Base-by-base conservation (phyloP, 768 basidiomycete species). In the Cubamyces sp. region DNA sequence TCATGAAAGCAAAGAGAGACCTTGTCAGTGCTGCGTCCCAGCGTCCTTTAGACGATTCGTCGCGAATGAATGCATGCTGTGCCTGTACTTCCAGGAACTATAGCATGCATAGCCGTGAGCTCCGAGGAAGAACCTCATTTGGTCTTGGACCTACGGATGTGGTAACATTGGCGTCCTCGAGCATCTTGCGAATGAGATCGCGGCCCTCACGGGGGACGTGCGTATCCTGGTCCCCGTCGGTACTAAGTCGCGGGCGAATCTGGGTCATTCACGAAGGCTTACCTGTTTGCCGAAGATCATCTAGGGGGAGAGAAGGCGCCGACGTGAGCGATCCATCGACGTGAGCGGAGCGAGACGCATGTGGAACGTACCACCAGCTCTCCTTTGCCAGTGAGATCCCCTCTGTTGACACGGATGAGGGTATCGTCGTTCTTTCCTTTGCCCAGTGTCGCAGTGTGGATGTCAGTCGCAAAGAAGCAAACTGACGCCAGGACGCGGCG, bases 241-340 rank as follows among this genome's bases (percentile, higher is more conserved):
- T 3, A 49, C 6, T 2, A 43, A 11, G 2, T 1, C 42, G 6
- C 5, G 19, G 5, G 18, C 46, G 5, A 11, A 3, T 5, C 23
- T 5, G 8, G 7, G 12, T 25, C 7, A 47, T 25, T 9, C 14
- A 47, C 3, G 26, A 30, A n/a, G 14, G 62, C 77, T 57, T 67
- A 86, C 92, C 81, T 96, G 93, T 73, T 96, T 95, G 7, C 96
- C 96, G 70, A 98, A 98, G 54, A 98, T 94, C 90, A 97, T 90
- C 85, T 95, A 62, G 41, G 47, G 23, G 12, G 48, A 7, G 48
- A 49, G 19, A 25, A 56, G 1, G 37, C n/a, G 18, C 40, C 62
- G 15, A 3, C 1, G n/a, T 47, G 16, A 37, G 23, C 23, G 5
- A 41, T 18, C 23, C 15, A 40, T 7, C 25, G 14, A 26, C 19